These are phyloP conservation scores for Sphagnum tenellum DNA, from an alignment of 225 moss, liverwort and hornwort species.

Conservation along the genomic window DNA sequence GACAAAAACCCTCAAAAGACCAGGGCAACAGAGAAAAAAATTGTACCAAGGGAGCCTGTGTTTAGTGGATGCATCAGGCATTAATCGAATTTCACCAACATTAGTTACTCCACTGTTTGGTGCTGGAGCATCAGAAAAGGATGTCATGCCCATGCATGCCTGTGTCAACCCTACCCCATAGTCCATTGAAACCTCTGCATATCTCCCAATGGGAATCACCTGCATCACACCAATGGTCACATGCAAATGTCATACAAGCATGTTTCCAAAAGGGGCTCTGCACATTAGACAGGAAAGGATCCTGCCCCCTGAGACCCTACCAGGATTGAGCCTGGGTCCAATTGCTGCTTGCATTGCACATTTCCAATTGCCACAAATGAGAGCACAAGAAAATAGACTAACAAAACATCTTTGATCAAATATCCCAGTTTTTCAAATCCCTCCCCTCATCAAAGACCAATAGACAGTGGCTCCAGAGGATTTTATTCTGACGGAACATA, in stretches of 20 bases:
- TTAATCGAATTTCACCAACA: conserved; percentile 60
- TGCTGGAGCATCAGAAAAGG: conserved; percentile 27
- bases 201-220: conserved; percentile 69
- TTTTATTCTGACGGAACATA: conserved; percentile 12
- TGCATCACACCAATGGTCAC: conserved; percentile 14
- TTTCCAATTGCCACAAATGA: not conserved
- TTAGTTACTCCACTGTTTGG: conserved; percentile 30
- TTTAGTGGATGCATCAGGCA: conserved; percentile 66
- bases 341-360: not conserved
- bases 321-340: not conserved
- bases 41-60: conserved; percentile 53
- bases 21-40: not conserved
- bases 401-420: not conserved
- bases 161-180: conserved; percentile 41
- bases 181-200: conserved; percentile 37
- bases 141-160: conserved; percentile 36
- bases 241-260: not conserved
- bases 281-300: not conserved
- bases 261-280: not conserved
- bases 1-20: not conserved
- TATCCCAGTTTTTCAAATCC: not conserved
- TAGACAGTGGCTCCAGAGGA: no score
- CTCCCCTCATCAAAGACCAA: not conserved
- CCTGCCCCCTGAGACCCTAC: not conserved
- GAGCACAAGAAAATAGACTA: not conserved